These are phyloP conservation scores for Dactylonectria estremocensis DNA, from an alignment of 2,329 filamentous ascomycete genomes.

Conservation along the genomic window DNA sequence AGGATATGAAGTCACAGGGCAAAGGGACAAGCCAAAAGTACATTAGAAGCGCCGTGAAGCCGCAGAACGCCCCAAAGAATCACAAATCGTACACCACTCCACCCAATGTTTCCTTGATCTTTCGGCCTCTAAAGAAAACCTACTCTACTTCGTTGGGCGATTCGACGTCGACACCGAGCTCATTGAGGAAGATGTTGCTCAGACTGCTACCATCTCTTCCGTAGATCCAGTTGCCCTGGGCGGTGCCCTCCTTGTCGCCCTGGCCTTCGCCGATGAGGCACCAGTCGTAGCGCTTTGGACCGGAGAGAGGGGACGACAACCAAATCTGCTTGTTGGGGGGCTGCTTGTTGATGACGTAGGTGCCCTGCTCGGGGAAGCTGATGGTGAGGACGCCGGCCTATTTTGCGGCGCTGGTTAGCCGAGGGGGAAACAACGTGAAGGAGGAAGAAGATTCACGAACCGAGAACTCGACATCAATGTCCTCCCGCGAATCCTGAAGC, in stretches of 20 bases:
- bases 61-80: slow-evolving; percentile 17
- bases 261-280: slow-evolving; percentile 81
- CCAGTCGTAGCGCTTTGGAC: slow-evolving; percentile 96
- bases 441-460: slow-evolving; percentile 66
- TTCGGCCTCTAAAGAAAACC: background rate
- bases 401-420: slow-evolving; percentile 30
- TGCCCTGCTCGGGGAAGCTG: slow-evolving; percentile 77
- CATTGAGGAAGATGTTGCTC: slow-evolving; percentile 79
- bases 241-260: slow-evolving; percentile 82
- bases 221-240: slow-evolving; percentile 87
- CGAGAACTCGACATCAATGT: slow-evolving; percentile 90
- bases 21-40: slow-evolving; percentile 5
- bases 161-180: slow-evolving; percentile 79
- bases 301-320: slow-evolving; percentile 91
- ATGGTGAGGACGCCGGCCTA: slow-evolving; percentile 91
- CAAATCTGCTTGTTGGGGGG: slow-evolving; percentile 98
- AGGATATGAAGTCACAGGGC: slow-evolving; percentile 41
- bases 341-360: slow-evolving; percentile 98
- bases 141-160: slow-evolving; percentile 44
- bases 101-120: background rate
- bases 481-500: slow-evolving; percentile 79
- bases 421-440: background rate
- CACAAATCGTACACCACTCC: slow-evolving; percentile 24
- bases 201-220: slow-evolving; percentile 85
- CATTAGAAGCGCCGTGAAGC: slow-evolving; percentile 30